Evolutionary conservation across 2,329 filamentous ascomycete species (phyloP), one percentile per base, ranked within the genome.

Genomic region (Trichoderma lentiforme): DNA sequence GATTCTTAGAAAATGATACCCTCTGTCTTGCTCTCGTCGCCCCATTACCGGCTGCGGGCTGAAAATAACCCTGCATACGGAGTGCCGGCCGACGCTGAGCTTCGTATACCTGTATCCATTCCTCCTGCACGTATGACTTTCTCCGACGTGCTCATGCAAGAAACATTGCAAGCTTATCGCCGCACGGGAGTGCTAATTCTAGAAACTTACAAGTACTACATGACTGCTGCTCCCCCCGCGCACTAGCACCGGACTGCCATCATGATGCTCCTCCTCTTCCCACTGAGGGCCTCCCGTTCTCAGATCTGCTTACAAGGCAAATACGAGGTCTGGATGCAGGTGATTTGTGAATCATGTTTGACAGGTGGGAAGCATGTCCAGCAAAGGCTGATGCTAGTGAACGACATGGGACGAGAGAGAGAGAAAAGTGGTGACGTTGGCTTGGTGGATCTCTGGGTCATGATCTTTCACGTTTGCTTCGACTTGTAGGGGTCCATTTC

Each of bases 91-190:
- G 28, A 15, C 18, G 57, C 57, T 34, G 32, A 5, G 43, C 28
- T 32, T 36, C 51, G 21, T 21, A 32, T 51, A 43, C 58, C 32
- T 61, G 57, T 7, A 60, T 60, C 28, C 30, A 60, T n/a, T 24
- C 30, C 30, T 56, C 26, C 47, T 68, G 53, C 53, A 47, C 34
- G 24, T 21, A 58, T 56, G 32, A 18, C 14, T 43, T 28, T 28
- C 26, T 60, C 11, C 30, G 9, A 60, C 32, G 7, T 21, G 18
- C 36, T 60, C 36, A 61, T 69, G 53, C 36, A 47, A 61, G 36
- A 69, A 60, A 51, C 36, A 69, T 34, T 26, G 9, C 65, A 69
- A 69, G 65, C 56, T 34, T 51, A 34, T 60, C 43, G 36, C 65
- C 36, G n/a, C 28, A n/a, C 32, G 36, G 36, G n/a, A 51, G 34